Evolutionary conservation across 345 rosid genomes (phyloP).

Genomic region (Syzygium oleosum): DNA sequence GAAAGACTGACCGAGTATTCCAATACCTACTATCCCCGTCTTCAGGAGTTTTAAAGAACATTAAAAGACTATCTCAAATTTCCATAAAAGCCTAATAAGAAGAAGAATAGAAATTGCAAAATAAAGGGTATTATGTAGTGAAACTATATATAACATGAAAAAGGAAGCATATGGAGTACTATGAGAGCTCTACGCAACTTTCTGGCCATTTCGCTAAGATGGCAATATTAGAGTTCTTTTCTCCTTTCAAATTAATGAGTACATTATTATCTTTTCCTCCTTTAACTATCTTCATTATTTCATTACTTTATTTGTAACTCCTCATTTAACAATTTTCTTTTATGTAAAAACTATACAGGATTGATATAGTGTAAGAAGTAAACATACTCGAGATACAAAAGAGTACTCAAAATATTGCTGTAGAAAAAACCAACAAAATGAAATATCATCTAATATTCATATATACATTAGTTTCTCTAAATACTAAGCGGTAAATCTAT

Average conservation of each 20-base stretch:
- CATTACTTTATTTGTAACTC: neutral
- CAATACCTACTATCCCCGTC: neutral
- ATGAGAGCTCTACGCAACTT: neutral
- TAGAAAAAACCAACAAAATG: neutral
- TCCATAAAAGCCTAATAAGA: neutral
- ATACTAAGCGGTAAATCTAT: neutral
- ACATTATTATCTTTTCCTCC: neutral
- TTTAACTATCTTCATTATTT: neutral
- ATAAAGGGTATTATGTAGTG: neutral
- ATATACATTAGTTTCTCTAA: neutral
- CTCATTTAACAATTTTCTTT: neutral
- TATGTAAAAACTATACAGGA: neutral
- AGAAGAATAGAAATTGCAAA: neutral
- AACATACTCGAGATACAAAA: neutral
- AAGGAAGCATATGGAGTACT: neutral
- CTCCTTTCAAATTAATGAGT: neutral
- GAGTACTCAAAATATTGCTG: neutral
- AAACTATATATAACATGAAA: neutral
- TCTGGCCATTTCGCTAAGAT: neutral
- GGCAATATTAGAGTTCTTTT: neutral
- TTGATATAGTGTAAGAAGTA: neutral
- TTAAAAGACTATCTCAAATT: neutral
- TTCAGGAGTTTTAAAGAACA: neutral
- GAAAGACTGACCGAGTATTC: neutral
- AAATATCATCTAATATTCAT: neutral